Evolutionary conservation across 2,329 filamentous ascomycete genomes (phyloP), one percentile per base, ranked within the genome.

Genomic region (Claviceps spartinae): DNA sequence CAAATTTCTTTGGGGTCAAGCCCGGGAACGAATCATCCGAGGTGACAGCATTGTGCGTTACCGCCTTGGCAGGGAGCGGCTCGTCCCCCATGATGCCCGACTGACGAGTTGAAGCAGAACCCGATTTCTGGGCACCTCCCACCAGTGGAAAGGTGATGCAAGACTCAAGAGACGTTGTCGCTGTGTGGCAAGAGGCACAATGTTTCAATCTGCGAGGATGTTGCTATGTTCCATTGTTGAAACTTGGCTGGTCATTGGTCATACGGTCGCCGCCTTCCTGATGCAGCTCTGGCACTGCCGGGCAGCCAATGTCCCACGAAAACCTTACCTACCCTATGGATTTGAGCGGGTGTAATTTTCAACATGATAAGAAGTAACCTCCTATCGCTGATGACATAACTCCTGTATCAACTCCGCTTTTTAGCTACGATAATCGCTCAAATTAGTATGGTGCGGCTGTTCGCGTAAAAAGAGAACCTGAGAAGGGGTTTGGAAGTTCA

Each of bases 1-100:
- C 75, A 59, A 79, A 79, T 48, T 68, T 69, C 54, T 76, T 69
- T n/a, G 72, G 72, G 4, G 73, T 74, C 60, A 74, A 70, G 41
- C 68, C 59, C 50, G 64, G 56, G 14, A 11, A 20, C 6, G 63
- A 53, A 54, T 50, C 44, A 42, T 46, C 47, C 16, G 49, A 41
- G 22, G 37, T 45, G 20, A 50, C 45, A 16, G 47, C 14, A 13
- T 49, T n/a, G 40, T 47, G 40, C 49, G 45, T 48, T 16, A 50
- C 40, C 18, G 18, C 41, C 44, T 47, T 42, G 43, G 48, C 16
- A 7, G 44, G 36, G 11, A 40, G 38, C 11, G 13, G n/a, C 44
- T 50, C 30, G 38, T 41, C 16, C 14, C 22, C 48, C 52, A 52
- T 52, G 47, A 8, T 48, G 37, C 26, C 24, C 11, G 14, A 34